These are phyloP conservation scores for Fusarium devonianum DNA, from an alignment of 2,329 filamentous ascomycete genomes.

Conservation along the genomic window DNA sequence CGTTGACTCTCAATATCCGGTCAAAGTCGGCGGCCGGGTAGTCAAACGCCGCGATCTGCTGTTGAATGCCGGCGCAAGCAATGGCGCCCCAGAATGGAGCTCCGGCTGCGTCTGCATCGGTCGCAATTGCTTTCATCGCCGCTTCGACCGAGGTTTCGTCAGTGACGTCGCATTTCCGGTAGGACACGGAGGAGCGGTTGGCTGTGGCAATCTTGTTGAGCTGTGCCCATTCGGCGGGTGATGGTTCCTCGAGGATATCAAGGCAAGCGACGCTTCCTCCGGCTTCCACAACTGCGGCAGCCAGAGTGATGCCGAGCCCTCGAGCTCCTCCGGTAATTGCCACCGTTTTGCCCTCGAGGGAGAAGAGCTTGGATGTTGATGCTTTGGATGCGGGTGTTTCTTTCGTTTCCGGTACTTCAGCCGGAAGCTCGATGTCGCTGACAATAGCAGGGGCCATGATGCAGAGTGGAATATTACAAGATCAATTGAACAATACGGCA, in stretches of 20 bases:
- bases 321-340: constrained; percentile 60
- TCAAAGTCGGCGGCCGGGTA: constrained; percentile 66
- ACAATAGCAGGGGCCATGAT: constrained; percentile 42
- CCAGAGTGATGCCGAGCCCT: constrained; percentile 59
- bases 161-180: constrained; percentile 56
- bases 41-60: constrained; percentile 55
- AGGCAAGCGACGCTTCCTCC: constrained; percentile 58
- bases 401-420: constrained; percentile 42
- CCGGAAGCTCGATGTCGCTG: constrained; percentile 42
- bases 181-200: constrained; percentile 47
- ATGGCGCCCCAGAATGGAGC: constrained; percentile 50
- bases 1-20: constrained; percentile 73
- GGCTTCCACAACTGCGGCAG: constrained; percentile 57
- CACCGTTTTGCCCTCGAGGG: constrained; percentile 53
- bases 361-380: constrained; percentile 50
- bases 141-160: constrained; percentile 50
- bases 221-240: constrained; percentile 50
- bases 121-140: constrained; percentile 48
- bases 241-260: constrained; percentile 52
- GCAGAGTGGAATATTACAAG: not conserved
- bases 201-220: constrained; percentile 52
- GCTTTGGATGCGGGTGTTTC: constrained; percentile 43
- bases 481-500: not conserved
- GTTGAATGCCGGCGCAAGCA: constrained; percentile 59
- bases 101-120: constrained; percentile 42